phyloP scores from a whole-genome alignment of 106 monocot species.

The Agapanthus africanus region DNA sequence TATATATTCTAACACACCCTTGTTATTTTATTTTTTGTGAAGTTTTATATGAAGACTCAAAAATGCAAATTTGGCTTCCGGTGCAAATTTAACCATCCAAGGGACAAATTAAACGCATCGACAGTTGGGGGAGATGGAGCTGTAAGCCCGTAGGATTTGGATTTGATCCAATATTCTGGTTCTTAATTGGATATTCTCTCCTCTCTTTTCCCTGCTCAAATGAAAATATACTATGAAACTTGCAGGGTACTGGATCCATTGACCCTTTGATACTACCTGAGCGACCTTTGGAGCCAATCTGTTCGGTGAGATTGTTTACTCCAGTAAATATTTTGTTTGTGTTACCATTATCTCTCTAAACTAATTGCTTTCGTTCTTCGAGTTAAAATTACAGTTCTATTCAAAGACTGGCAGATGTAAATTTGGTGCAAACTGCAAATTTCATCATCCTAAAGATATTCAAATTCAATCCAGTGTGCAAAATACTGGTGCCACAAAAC shows the following conservation, averaged over 20 bases:
- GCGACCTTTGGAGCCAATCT: constrained; percentile 67
- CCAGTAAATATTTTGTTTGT: not conserved
- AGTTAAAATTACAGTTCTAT: constrained; percentile 65
- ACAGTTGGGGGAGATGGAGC: constrained; percentile 6
- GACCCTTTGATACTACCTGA: constrained; percentile 35
- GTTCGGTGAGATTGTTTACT: constrained; percentile 39
- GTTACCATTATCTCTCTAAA: too few relatives aligned
- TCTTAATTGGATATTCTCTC: not conserved
- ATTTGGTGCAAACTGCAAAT: constrained; percentile 83
- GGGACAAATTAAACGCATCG: constrained; percentile 23
- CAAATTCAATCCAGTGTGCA: constrained; percentile 29
- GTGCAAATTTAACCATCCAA: constrained; percentile 90
- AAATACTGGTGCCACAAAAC: constrained; percentile 10
- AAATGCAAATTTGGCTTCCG: constrained; percentile 65
- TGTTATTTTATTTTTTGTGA: constrained; percentile 9
- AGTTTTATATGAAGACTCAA: constrained; percentile 80
- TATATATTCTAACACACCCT: constrained; percentile 5
- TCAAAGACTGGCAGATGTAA: constrained; percentile 79
- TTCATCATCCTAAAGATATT: constrained; percentile 91
- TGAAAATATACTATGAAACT: constrained; percentile 8
- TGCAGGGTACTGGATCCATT: constrained; percentile 23
- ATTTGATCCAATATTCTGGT: not conserved
- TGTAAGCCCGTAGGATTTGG: constrained; percentile 2
- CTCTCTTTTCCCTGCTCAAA: not conserved
- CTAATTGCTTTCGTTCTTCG: too few relatives aligned